These are phyloP conservation scores for Trametes sp. DNA, from an alignment of 1,284 basidiomycete species.

Conservation along the genomic window DNA sequence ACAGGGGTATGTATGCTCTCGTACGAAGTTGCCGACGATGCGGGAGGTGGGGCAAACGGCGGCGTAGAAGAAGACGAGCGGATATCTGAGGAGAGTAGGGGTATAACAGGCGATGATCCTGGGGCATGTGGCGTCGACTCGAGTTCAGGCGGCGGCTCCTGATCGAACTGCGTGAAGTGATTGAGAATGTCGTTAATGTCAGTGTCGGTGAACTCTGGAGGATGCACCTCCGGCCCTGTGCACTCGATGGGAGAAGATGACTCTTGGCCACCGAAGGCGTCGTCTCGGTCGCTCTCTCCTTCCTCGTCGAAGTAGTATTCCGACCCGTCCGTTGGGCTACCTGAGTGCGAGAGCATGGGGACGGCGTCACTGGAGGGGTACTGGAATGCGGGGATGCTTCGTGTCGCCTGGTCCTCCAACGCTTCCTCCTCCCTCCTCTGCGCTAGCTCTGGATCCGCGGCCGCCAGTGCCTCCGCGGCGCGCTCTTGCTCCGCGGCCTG, in stretches of 20 bases:
- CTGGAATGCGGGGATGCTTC: constrained; percentile 77
- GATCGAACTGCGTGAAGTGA: constrained; percentile 74
- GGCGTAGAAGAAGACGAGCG: constrained; percentile 9
- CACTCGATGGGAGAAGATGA: constrained; percentile 34
- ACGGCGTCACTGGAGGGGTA: constrained; percentile 62
- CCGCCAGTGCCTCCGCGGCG: constrained; percentile 50
- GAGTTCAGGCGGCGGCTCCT: constrained; percentile 48
- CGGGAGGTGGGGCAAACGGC: constrained; percentile 4
- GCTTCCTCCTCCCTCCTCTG: constrained; percentile 52
- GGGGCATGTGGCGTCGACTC: constrained; percentile 18
- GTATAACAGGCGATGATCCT: constrained; percentile 20
- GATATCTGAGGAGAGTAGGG: constrained; percentile 10
- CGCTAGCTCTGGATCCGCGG: constrained; percentile 50
- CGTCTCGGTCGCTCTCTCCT: constrained; percentile 37
- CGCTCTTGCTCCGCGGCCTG: constrained; percentile 60
- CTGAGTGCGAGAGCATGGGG: constrained; percentile 27
- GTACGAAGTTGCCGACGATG: constrained; percentile 18
- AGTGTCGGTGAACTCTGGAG: constrained; percentile 55
- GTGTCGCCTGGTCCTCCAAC: constrained; percentile 61
- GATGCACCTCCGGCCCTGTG: constrained; percentile 22
- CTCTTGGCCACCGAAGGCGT: constrained; percentile 40
- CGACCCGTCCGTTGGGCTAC: constrained; percentile 54
- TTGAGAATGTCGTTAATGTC: constrained; percentile 80
- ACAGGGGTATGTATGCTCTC: constrained; percentile 32
- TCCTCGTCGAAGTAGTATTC: constrained; percentile 59